phyloP scores from a whole-genome alignment of 164 flowering plant genomes.

The Vitis labrusca region DNA sequence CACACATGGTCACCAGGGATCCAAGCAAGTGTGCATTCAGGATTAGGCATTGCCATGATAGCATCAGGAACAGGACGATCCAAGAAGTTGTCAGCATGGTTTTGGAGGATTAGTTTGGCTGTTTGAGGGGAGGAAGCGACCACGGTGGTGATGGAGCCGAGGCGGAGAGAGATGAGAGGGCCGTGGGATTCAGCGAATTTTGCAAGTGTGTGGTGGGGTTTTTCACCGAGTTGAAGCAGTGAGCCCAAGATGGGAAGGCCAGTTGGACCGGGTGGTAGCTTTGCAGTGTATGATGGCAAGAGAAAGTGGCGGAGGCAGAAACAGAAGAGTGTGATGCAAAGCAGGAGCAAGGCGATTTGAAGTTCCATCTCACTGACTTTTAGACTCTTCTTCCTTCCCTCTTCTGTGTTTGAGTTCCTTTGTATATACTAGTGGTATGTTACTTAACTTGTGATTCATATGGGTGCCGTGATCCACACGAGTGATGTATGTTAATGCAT shows the following conservation, averaged over 20 bases:
- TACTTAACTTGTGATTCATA: no score
- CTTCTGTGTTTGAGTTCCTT: no score
- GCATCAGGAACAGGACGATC: conserved; percentile 24
- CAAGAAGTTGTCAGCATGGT: conserved; percentile 21
- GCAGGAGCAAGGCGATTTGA: conserved; percentile 3
- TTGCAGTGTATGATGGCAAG: neutral
- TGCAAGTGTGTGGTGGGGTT: conserved; percentile 20
- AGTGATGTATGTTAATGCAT: no score
- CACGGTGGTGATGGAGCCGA: conserved; percentile 24
- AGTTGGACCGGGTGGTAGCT: conserved; percentile 29
- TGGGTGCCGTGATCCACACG: no score
- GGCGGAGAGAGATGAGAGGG: conserved; percentile 28
- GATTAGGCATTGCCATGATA: conserved; percentile 14
- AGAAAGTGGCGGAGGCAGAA: neutral
- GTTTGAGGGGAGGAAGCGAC: conserved; percentile 24
- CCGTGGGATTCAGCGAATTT: conserved; percentile 19
- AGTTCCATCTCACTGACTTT: no score
- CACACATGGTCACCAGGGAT: conserved; percentile 18
- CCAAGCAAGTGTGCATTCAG: conserved; percentile 23
- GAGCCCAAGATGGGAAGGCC: conserved; percentile 29
- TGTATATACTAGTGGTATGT: no score
- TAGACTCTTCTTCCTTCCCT: no score
- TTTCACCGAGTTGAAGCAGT: conserved; percentile 21
- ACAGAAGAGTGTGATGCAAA: neutral
- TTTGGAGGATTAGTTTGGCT: conserved; percentile 28